Conservation (phyloP, 2,329 filamentous ascomycete species). For the Alternaria sp. region DNA sequence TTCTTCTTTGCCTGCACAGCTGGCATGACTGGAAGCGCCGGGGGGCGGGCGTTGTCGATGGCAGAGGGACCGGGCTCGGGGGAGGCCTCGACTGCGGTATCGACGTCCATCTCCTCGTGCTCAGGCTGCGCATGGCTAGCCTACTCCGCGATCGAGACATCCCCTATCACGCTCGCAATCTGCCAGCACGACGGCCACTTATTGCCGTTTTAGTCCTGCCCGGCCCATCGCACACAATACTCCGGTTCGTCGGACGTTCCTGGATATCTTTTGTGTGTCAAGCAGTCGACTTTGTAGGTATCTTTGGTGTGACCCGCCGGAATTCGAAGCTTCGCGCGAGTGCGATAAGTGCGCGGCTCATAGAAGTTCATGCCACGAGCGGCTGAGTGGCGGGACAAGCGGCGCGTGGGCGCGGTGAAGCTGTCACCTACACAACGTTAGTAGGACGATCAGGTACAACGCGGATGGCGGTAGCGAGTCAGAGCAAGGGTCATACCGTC, state of each 20-base stretch:
- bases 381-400: not conserved
- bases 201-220: not conserved
- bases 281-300: not conserved
- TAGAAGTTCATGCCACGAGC: not conserved
- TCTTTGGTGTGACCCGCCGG: not conserved
- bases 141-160: not conserved
- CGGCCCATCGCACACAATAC: not conserved
- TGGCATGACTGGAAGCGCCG: not conserved
- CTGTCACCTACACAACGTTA: not conserved
- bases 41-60: not conserved
- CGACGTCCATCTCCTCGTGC: not conserved
- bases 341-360: not conserved
- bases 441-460: not conserved
- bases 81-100: not conserved
- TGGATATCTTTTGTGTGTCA: fast-evolving
- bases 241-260: not conserved
- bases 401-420: not conserved
- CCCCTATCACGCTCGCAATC: not conserved
- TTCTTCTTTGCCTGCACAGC: not conserved
- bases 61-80: not conserved
- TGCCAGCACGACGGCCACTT: not conserved
- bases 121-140: not conserved
- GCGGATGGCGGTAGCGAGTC: not conserved
- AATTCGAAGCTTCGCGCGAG: not conserved
- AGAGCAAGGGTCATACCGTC: not conserved